Percentiles rank a stretch among this genome's conserved stretches.
Evolutionary conservation across 495 filamentous ascomycete species (phyloP).

Genomic region (Daldinia caldariorum): DNA sequence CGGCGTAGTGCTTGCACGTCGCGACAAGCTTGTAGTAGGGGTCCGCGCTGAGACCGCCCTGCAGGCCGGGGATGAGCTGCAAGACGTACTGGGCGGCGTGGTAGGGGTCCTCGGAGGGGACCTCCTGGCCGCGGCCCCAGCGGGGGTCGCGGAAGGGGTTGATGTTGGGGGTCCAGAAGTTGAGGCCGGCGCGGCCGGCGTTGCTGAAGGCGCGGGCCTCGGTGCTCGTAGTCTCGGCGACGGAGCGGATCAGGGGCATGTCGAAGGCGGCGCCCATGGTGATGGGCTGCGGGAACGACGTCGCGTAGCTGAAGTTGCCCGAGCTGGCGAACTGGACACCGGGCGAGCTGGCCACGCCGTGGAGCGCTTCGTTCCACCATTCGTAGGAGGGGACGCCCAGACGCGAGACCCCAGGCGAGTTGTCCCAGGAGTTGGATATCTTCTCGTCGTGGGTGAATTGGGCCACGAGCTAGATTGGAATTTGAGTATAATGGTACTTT

Average conservation of each 20-base stretch:
- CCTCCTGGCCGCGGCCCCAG: slow-evolving; percentile 71
- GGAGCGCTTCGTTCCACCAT: slow-evolving; percentile 65
- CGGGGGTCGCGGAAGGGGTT: slow-evolving; percentile 69
- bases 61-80: slow-evolving; percentile 67
- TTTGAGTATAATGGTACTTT: too few relatives aligned
- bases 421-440: slow-evolving; percentile 66
- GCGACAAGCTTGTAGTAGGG: slow-evolving; percentile 61
- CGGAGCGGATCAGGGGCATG: slow-evolving; percentile 65
- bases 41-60: slow-evolving; percentile 59
- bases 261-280: slow-evolving; percentile 69
- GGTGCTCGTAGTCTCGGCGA: slow-evolving; percentile 66
- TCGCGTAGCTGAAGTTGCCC: slow-evolving; percentile 66
- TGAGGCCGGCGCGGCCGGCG: slow-evolving; percentile 61
- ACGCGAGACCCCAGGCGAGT: slow-evolving; percentile 63
- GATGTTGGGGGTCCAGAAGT: slow-evolving; percentile 72
- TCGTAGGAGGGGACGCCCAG: slow-evolving; percentile 66
- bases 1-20: slow-evolving; percentile 71
- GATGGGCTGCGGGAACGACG: slow-evolving; percentile 71
- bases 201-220: slow-evolving; percentile 73
- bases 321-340: slow-evolving; percentile 62
- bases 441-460: slow-evolving; percentile 55
- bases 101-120: slow-evolving; percentile 69
- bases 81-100: slow-evolving; percentile 54
- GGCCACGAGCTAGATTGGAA: slow-evolving; percentile 40
- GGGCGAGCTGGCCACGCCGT: slow-evolving; percentile 62